Evolutionary conservation across 1,284 basidiomycete genomes (phyloP), one percentile per base, ranked within the genome.

Genomic region (Heterobasidion occidentale): DNA sequence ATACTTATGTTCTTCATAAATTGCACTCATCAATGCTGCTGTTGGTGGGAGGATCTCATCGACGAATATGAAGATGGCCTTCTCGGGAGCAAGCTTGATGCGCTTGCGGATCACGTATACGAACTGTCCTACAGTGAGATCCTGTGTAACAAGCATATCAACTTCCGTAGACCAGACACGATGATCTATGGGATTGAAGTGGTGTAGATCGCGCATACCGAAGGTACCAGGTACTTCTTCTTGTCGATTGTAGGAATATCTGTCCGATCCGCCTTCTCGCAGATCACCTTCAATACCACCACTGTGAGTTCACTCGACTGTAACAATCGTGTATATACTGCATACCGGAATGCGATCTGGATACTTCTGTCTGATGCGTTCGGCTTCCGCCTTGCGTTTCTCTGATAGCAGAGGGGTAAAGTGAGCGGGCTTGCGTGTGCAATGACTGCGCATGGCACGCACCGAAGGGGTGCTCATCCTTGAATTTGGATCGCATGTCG

Each of bases 201-300:
- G 17, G 53, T 47, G 12, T 57, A 54, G 15, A 58, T 46, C 36
- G 60, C 53, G 71, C 84, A 64, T 67, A 95, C 93, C 54, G 94
- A 96, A 54, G 97, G 97, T 3, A 99, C 97, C 50, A 99, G 81
- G 67, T 99, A 99, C 80, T 99, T 99, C 91, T 99, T 99, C 92
- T 99, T 99, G 82, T 99, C 97, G 68, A 99, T 98, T 19, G 94
- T 96, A 0, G 95, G 94, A 69, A 99, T 98, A 74, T 99, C 97
- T 57, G 95, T 97, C 70, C 92, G 86, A 78, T 99, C 96, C 54
- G 94, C 96, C 79, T 98, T 98, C 83, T 99, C 97, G 76, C 97
- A 99, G 73, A 99, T 99, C 62, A 99, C 95, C 94, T 98, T 57
- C 47, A 35, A 11, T 48, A 46, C 27, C 47, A 60, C 58, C 57